A percentile compares a stretch with the other conserved stretches of the same genome.
phyloP scores from a whole-genome alignment of 2,329 filamentous ascomycete species.

The Aspergillus bombycis region DNA sequence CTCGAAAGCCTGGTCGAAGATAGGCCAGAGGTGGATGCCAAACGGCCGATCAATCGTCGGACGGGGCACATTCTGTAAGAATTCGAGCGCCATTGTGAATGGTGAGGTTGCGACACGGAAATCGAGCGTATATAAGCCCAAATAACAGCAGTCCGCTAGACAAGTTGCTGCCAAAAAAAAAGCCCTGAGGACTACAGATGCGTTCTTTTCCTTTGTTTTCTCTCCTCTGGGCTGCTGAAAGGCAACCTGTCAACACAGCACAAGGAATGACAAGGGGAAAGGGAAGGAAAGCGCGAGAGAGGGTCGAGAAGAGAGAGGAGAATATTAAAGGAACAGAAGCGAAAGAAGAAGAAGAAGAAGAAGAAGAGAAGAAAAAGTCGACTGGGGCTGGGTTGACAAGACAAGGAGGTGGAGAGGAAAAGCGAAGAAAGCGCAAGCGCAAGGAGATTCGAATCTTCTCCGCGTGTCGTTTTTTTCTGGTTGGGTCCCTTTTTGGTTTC shows the following conservation, averaged over 20 bases:
- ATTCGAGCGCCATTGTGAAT: constrained; percentile 52
- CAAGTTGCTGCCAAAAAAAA: background rate
- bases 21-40: constrained; percentile 87
- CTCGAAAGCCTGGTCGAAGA: constrained; percentile 87
- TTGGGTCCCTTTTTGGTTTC: constrained; percentile 20
- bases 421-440: constrained; percentile 16
- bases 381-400: constrained; percentile 18
- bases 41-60: constrained; percentile 92
- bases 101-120: background rate
- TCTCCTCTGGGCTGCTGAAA: constrained; percentile 12
- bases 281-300: constrained; percentile 11
- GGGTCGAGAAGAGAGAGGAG: constrained; percentile 73
- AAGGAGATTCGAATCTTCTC: constrained; percentile 11
- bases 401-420: constrained; percentile 14
- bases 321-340: constrained; percentile 15
- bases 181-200: background rate
- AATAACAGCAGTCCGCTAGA: background rate
- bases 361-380: constrained; percentile 23
- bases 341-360: constrained; percentile 19
- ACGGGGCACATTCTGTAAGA: constrained; percentile 58
- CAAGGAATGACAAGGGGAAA: constrained; percentile 19
- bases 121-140: background rate
- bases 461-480: constrained; percentile 12
- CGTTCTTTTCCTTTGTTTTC: constrained; percentile 16
- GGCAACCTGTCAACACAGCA: constrained; percentile 3